Base-by-base conservation (phyloP, 1,284 basidiomycete genomes). In the Coniophora puteana region DNA sequence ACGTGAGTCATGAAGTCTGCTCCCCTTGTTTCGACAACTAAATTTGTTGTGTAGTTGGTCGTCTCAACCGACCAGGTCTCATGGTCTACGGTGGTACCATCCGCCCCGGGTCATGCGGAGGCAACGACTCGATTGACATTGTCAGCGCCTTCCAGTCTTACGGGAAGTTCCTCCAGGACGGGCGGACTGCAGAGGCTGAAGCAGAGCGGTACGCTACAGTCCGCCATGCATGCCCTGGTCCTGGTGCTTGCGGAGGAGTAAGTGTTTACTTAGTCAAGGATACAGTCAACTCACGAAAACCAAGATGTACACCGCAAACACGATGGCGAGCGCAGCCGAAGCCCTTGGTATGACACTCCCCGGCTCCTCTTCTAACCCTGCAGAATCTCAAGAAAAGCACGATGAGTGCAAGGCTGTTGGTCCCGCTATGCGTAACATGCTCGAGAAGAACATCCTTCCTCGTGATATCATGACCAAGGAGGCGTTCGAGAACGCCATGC, bases 31-130 rank as follows among this genome's bases (percentile, higher is more conserved):
- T 3, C 11, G 8, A 28, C 4, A 4, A 2, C 34, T 43, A 28
- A 49, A 59, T 50, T 16, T 39, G 33, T 31, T 41, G 44, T 43
- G 37, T 52, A 90, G 87, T 96, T 40, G 93, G 93, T 41, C 76
- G 95, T 38, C 71, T 98, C 48, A 97, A 99, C 67, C 80, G 95
- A 38, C 95, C 95, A 21, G 88, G 92, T 49, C 54, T 98, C 45
- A 96, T 99, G 91, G 86, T 99, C 1, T 99, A 98, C 57, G 95
- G 95, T 29, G 95, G 95, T 23, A 89, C 89, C 18, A 99, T 97
- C 54, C 83, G 83, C 40, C 79, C 93, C 8, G 93, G 95, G 41
- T 83, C 87, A 17, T 96, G 94, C 60, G 83, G 83, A 48, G 81
- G 85, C 32, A 68, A 78, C 44, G 79, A 87, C 27, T 76, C 86